Percentiles rank a stretch among this genome's conserved stretches.
phyloP scores from a whole-genome alignment of 352 stramenopile genomes.

The Pelagophyceae sp. region DNA sequence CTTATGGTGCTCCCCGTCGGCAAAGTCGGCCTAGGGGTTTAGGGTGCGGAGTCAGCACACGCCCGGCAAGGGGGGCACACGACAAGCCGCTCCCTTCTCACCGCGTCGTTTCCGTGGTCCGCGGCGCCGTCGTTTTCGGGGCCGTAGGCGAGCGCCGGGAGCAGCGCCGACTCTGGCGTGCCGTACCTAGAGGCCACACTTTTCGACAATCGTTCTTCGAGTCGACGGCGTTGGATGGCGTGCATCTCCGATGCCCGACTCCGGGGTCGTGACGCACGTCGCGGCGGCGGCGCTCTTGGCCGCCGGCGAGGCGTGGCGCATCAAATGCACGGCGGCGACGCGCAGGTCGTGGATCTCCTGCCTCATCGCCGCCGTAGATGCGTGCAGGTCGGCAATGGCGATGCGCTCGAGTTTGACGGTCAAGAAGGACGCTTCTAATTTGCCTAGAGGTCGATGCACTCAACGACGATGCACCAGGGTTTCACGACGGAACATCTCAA shows the following conservation, averaged over 20 bases:
- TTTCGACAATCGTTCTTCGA: background rate
- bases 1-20: constrained; percentile 25
- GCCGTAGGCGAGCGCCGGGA: background rate
- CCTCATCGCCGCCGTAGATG: background rate
- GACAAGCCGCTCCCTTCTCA: constrained; percentile 48
- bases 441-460: background rate
- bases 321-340: background rate
- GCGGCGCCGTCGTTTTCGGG: background rate
- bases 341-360: background rate
- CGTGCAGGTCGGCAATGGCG: background rate
- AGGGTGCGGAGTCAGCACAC: background rate
- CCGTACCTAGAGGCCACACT: background rate
- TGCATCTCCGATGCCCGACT: too few relatives aligned
- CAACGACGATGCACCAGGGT: background rate
- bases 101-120: background rate
- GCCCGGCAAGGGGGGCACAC: background rate
- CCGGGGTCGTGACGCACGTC: too few relatives aligned
- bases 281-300: too few relatives aligned
- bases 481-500: too few relatives aligned
- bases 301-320: background rate
- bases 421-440: background rate
- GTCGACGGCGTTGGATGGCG: too few relatives aligned
- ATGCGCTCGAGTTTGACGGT: background rate
- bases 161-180: background rate
- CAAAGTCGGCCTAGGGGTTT: background rate